A percentile compares a stretch with the other conserved stretches of the same genome.
These are phyloP conservation scores for Alternaria gansuensis DNA, from an alignment of 2,329 filamentous ascomycete species.

Conservation along the genomic window DNA sequence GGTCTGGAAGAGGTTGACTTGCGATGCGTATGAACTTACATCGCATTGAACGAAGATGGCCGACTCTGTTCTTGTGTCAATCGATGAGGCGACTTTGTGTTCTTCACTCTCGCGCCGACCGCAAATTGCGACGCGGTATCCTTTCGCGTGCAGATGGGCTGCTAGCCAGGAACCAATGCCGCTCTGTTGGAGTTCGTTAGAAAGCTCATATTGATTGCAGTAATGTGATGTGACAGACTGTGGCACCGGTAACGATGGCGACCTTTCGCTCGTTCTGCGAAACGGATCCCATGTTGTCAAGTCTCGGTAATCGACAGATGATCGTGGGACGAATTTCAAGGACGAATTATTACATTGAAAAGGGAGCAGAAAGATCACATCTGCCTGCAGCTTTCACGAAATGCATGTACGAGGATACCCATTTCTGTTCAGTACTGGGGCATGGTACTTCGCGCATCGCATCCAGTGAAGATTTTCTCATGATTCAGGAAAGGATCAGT, in stretches of 20 bases:
- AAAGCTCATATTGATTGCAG: neutral
- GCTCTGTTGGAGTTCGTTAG: conserved; percentile 48
- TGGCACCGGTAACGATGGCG: conserved; percentile 55
- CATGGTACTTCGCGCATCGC: neutral
- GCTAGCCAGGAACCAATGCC: conserved; percentile 59
- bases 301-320: neutral
- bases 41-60: conserved; percentile 59
- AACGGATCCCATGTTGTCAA: conserved; percentile 16
- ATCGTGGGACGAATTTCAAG: neutral
- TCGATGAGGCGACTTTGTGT: conserved; percentile 29
- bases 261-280: conserved; percentile 37
- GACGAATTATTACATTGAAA: neutral
- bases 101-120: conserved; percentile 55
- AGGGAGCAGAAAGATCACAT: neutral
- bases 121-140: conserved; percentile 53
- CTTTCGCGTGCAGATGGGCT: conserved; percentile 47
- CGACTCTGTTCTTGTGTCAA: conserved; percentile 37
- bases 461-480: neutral
- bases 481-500: neutral
- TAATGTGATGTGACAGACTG: conserved; percentile 43
- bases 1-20: conserved; percentile 55
- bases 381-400: neutral
- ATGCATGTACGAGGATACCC: neutral
- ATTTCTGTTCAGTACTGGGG: neutral
- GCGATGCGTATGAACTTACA: conserved; percentile 58